phyloP scores from a whole-genome alignment of 495 filamentous ascomycete genomes.

The Durotheca rogersii region DNA sequence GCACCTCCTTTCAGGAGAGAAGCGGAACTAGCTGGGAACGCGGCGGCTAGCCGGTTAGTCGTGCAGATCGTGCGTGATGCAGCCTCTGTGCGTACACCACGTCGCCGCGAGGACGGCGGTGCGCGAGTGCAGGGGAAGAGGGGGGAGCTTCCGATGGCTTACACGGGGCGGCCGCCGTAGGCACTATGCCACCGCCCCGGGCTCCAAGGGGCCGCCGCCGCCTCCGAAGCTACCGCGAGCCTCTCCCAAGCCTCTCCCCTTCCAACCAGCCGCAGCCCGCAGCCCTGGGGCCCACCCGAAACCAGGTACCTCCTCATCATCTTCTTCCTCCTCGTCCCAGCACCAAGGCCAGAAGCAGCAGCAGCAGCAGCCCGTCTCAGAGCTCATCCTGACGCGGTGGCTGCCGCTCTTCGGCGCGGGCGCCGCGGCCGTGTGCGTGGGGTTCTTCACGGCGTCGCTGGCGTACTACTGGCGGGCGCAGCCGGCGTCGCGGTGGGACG shows the following conservation, averaged over 20 bases:
- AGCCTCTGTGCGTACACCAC: constrained; percentile 8
- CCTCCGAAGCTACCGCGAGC: not conserved
- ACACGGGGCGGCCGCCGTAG: constrained; percentile 5
- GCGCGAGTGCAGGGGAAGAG: constrained; percentile 7
- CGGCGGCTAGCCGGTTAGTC: constrained; percentile 1
- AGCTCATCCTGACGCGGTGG: constrained; percentile 27
- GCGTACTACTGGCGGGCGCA: constrained; percentile 26
- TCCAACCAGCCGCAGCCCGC: constrained; percentile 1
- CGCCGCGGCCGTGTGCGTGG: constrained; percentile 28
- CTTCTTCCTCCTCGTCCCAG: constrained; percentile 6
- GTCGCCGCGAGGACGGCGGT: constrained; percentile 11
- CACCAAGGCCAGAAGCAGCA: constrained; percentile 15
- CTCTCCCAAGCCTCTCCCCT: constrained; percentile 13
- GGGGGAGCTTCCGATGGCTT: constrained; percentile 20
- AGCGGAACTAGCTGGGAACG: constrained; percentile 1
- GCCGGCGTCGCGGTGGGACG: constrained; percentile 21
- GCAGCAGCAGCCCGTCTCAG: constrained; percentile 15
- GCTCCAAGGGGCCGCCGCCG: not conserved
- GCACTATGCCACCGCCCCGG: constrained; percentile 11
- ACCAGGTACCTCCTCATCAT: not conserved
- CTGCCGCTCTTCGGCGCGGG: constrained; percentile 35
- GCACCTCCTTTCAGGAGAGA: not conserved
- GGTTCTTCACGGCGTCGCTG: constrained; percentile 33
- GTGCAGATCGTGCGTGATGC: constrained; percentile 24
- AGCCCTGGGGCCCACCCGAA: not conserved